Percentiles rank a stretch among this genome's conserved stretches.
These are phyloP conservation scores for Xylariales sp. DNA, from an alignment of 2,329 filamentous ascomycete species.

Conservation along the genomic window DNA sequence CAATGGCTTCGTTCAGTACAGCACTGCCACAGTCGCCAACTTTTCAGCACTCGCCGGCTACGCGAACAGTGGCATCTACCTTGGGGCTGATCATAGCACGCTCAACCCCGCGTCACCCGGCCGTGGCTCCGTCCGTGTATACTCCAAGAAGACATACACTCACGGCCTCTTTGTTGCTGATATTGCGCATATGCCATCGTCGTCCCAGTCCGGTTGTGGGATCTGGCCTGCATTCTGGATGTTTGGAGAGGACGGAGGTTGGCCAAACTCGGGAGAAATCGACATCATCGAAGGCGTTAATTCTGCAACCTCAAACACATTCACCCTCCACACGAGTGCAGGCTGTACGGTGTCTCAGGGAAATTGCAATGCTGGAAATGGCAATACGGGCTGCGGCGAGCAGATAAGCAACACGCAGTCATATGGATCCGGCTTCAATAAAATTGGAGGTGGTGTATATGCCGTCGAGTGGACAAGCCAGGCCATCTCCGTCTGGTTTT, in stretches of 20 bases:
- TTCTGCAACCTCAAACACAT: conserved; percentile 48
- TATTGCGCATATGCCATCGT: conserved; percentile 68
- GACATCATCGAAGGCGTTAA: conserved; percentile 80
- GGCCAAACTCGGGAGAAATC: conserved; percentile 70
- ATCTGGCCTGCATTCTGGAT: conserved; percentile 73
- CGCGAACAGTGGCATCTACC: conserved; percentile 52
- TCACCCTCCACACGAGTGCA: conserved; percentile 64
- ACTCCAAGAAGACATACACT: conserved; percentile 62
- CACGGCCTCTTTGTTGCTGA: conserved; percentile 70
- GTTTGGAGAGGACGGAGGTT: conserved; percentile 53
- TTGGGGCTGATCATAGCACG: conserved; percentile 65
- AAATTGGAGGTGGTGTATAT: conserved; percentile 64
- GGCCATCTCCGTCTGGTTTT: conserved; percentile 78
- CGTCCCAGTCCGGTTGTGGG: conserved; percentile 55
- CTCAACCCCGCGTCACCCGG: conserved; percentile 47
- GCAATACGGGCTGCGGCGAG: conserved; percentile 57
- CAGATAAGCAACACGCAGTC: conserved; percentile 44
- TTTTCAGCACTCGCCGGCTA: conserved; percentile 54
- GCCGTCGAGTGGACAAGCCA: conserved; percentile 71
- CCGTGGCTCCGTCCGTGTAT: conserved; percentile 66
- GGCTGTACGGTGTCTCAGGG: conserved; percentile 50
- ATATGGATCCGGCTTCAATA: conserved; percentile 70
- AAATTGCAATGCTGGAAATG: conserved; percentile 49
- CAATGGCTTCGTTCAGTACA: conserved; percentile 69
- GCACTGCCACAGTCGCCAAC: conserved; percentile 54